Percentiles rank a stretch among this genome's conserved stretches.
Evolutionary conservation across 2,329 filamentous ascomycete genomes (phyloP).

Genomic region (Alternaria incomplexa): DNA sequence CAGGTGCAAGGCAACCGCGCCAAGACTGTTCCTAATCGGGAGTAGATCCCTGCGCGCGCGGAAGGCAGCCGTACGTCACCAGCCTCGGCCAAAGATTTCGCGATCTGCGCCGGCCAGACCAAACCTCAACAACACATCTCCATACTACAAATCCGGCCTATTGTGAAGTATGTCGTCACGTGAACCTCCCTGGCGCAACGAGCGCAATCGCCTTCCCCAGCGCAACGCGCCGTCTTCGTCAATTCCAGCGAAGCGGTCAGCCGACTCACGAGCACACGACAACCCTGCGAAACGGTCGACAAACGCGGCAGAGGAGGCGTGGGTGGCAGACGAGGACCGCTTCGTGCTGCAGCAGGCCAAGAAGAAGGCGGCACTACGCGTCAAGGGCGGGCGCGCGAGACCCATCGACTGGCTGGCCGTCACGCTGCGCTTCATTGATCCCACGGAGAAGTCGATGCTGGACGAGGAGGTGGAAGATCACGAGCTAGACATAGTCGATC

Average conservation of each 20-base stretch:
- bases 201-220: constrained; percentile 25
- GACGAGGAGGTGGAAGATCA: constrained; percentile 84
- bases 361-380: constrained; percentile 95
- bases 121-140: not conserved
- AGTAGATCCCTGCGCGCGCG: constrained; percentile 6
- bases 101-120: not conserved
- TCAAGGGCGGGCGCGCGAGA: constrained; percentile 87
- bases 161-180: constrained; percentile 35
- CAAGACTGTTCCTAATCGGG: constrained; percentile 7
- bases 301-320: constrained; percentile 62
- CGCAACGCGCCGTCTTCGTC: constrained; percentile 33
- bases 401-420: constrained; percentile 95
- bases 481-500: constrained; percentile 77
- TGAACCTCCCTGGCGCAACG: constrained; percentile 44
- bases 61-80: constrained; percentile 28
- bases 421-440: constrained; percentile 85
- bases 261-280: constrained; percentile 51
- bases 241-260: constrained; percentile 52
- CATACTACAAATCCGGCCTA: not conserved
- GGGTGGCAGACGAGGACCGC: constrained; percentile 92
- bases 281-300: constrained; percentile 49
- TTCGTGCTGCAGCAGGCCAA: constrained; percentile 97
- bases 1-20: constrained; percentile 18
- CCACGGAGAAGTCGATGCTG: constrained; percentile 71
- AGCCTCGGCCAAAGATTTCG: constrained; percentile 23